Evolutionary conservation across 2,329 filamentous ascomycete species (phyloP), one percentile per base, ranked within the genome.

Genomic region (Exophiala oligosperma): DNA sequence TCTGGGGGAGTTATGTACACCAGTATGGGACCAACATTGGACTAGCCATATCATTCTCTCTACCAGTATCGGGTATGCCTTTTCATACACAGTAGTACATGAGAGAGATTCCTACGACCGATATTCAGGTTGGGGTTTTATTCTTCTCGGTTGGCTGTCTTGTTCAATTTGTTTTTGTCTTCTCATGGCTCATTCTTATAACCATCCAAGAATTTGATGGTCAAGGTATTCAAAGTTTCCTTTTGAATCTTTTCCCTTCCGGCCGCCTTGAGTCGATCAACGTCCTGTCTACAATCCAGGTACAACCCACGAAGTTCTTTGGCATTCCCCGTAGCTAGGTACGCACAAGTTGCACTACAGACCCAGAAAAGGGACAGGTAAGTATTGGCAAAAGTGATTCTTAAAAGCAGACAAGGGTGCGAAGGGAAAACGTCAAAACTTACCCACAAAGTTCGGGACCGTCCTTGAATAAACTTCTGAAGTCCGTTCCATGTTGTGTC

Each of bases 111-210:
- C 17, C 17, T 17, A 17, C 17, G 17, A 17, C 17, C 17, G 17
- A 17, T 17, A 17, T 17, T 17, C 17, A 17, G 17, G 17, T 17
- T 17, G 17, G 17, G 17, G 17, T 17, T 17, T 17, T 17, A 17
- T 17, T 17, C 17, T 17, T 17, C 17, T 17, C 17, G 17, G 17
- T 17, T 17, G 17, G 17, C 17, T 17, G 17, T 17, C 17, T 17
- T 17, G 17, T 17, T 17, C 17, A 17, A 17, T 17, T 17, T 17
- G 17, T 17, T 17, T 17, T 17, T 17, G 17, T 17, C 17, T 17
- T 17, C 21, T 49, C 50, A 63, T 11, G 60, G 60, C 54, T 63
- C 60, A 26, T 63, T 63, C 40, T 59, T 37, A 41, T 63, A 63
- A 0, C 60, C 60, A 1, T 60, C 57, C 35, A 63, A 44, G 37